phyloP scores from a whole-genome alignment of 257 asterid species.

The Solanum habrochaites region DNA sequence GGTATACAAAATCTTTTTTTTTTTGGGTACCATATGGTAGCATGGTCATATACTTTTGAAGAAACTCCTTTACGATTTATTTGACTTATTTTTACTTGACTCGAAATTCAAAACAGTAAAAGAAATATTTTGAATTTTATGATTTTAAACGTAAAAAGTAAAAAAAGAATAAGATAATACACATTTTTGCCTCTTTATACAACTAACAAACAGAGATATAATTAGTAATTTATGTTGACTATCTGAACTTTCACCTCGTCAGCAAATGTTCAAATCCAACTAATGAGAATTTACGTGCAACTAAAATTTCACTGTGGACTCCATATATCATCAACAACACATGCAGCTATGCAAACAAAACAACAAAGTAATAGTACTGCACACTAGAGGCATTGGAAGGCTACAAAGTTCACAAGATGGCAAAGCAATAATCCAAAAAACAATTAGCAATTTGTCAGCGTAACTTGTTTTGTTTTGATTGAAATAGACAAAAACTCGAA shows the following conservation, averaged over 20 bases:
- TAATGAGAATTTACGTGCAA: neutral
- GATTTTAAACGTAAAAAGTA: no score
- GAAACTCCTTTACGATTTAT: neutral
- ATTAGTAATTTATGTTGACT: neutral
- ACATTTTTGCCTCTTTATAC: neutral
- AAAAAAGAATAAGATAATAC: neutral
- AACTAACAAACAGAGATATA: neutral
- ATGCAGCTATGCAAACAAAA: neutral
- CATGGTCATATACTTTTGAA: neutral
- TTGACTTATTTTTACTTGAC: neutral
- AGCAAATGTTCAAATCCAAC: neutral
- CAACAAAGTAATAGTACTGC: neutral
- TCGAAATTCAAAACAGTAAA: no score
- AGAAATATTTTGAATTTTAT: no score
- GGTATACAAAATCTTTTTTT: neutral
- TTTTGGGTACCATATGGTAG: neutral
- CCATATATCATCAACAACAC: neutral
- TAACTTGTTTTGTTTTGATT: constrained; percentile 5
- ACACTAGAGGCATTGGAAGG: neutral
- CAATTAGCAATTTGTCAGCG: constrained; percentile 7
- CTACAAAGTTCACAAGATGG: constrained; percentile 40
- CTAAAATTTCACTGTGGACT: neutral
- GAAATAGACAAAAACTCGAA: constrained; percentile 22
- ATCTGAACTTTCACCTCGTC: neutral
- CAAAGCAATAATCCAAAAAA: constrained; percentile 11